A percentile compares a stretch with the other conserved stretches of the same genome.
These are phyloP conservation scores for Hygrophoropsis aurantiaca DNA, from an alignment of 768 basidiomycete genomes.

Conservation along the genomic window DNA sequence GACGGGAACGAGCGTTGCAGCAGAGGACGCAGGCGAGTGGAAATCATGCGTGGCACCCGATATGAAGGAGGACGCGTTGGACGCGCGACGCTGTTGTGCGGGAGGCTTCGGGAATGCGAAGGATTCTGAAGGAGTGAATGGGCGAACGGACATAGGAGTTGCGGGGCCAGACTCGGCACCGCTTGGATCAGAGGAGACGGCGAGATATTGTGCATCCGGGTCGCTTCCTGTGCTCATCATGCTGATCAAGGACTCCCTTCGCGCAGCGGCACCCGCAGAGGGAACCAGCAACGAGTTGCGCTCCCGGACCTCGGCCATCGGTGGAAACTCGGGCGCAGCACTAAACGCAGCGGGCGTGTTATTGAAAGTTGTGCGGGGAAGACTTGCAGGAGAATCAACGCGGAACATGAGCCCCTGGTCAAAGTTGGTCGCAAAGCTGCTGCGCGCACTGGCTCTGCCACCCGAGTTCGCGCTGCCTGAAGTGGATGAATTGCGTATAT, in stretches of 20 bases:
- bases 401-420: constrained; percentile 38
- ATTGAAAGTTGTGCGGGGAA: constrained; percentile 13
- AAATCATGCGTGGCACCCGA: background rate
- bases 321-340: constrained; percentile 42
- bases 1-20: constrained; percentile 16
- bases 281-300: constrained; percentile 22
- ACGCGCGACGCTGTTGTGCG: background rate
- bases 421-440: constrained; percentile 67
- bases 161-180: constrained; percentile 23
- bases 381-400: constrained; percentile 18
- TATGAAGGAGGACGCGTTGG: constrained; percentile 1
- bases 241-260: constrained; percentile 41
- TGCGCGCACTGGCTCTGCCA: constrained; percentile 40
- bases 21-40: constrained; percentile 13
- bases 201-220: constrained; percentile 39
- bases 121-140: constrained; percentile 65
- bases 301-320: constrained; percentile 55
- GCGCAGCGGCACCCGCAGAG: constrained; percentile 22
- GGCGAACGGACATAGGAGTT: constrained; percentile 62
- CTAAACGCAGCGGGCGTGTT: constrained; percentile 5
- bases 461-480: constrained; percentile 11
- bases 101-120: constrained; percentile 72
- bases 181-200: constrained; percentile 23
- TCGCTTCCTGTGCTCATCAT: constrained; percentile 36
- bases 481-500: background rate